Percentiles rank a stretch among this genome's conserved stretches.
Evolutionary conservation across 768 basidiomycete genomes (phyloP).

Genomic region (Lactarius sp.): DNA sequence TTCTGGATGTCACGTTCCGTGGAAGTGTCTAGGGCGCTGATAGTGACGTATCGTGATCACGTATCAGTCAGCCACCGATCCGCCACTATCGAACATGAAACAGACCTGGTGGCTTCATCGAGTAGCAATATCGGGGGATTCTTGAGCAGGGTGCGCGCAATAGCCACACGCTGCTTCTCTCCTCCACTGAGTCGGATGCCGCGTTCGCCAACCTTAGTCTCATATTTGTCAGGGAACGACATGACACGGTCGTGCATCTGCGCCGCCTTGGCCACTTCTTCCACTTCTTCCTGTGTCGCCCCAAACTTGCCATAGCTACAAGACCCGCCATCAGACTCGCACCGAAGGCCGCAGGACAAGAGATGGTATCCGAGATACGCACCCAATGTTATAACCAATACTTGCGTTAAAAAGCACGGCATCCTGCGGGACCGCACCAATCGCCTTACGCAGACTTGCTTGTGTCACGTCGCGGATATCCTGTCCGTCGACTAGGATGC

Average conservation of each 20-base stretch:
- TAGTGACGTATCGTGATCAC: background rate
- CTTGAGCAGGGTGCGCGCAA: slow-evolving; percentile 83
- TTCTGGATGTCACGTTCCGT: slow-evolving; percentile 90
- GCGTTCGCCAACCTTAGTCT: slow-evolving; percentile 86
- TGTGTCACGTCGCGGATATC: slow-evolving; percentile 89
- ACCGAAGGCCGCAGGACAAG: background rate
- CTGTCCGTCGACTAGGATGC: slow-evolving; percentile 79
- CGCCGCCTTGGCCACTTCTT: slow-evolving; percentile 72
- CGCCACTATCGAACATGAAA: background rate
- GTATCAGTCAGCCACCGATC: background rate
- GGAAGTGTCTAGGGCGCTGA: slow-evolving; percentile 79
- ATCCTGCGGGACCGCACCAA: slow-evolving; percentile 91
- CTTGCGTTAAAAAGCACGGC: slow-evolving; percentile 66
- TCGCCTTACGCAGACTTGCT: slow-evolving; percentile 66
- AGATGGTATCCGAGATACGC: slow-evolving; percentile 24
- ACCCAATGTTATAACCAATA: slow-evolving; percentile 73
- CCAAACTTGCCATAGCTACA: slow-evolving; percentile 72
- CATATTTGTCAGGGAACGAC: slow-evolving; percentile 80
- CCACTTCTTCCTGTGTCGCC: slow-evolving; percentile 65
- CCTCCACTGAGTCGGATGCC: slow-evolving; percentile 83
- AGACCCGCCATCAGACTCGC: background rate
- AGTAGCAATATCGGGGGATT: slow-evolving; percentile 78
- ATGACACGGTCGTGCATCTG: slow-evolving; percentile 86
- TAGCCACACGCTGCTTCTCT: slow-evolving; percentile 86
- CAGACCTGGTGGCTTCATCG: slow-evolving; percentile 68